Conservation (phyloP, 2,329 filamentous ascomycete genomes). For the Harringtonia lauricola region DNA sequence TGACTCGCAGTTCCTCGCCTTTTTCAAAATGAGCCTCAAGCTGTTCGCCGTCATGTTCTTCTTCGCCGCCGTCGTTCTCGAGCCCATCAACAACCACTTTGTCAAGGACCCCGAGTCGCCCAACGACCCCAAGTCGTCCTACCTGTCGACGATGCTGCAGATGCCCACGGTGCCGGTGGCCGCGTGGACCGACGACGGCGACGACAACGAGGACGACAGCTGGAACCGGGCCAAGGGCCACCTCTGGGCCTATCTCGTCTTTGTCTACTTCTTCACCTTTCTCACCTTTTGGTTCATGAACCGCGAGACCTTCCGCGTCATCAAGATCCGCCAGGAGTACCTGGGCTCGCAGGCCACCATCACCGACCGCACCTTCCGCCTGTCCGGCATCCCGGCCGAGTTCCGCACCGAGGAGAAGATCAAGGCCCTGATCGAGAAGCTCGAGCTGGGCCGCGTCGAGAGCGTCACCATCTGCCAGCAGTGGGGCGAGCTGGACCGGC, state of each 20-base stretch:
- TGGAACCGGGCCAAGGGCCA: slow-evolving; percentile 37
- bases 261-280: slow-evolving; percentile 83
- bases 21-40: slow-evolving; percentile 90
- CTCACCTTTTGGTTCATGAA: slow-evolving; percentile 77
- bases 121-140: background rate
- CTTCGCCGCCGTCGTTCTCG: slow-evolving; percentile 70
- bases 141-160: background rate
- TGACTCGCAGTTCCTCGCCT: slow-evolving; percentile 59
- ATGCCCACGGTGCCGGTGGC: background rate
- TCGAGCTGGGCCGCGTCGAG: slow-evolving; percentile 84
- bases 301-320: slow-evolving; percentile 72
- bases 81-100: slow-evolving; percentile 72
- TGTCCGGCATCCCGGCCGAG: slow-evolving; percentile 77
- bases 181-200: background rate
- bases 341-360: slow-evolving; percentile 90
- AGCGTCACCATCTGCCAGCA: slow-evolving; percentile 76
- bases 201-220: slow-evolving; percentile 17
- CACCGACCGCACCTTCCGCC: slow-evolving; percentile 83
- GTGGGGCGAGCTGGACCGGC: slow-evolving; percentile 70
- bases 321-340: slow-evolving; percentile 79
- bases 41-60: slow-evolving; percentile 72
- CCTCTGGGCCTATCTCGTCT: slow-evolving; percentile 88
- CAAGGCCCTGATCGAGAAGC: slow-evolving; percentile 73
- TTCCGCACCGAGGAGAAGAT: slow-evolving; percentile 74
- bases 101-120: slow-evolving; percentile 13